Conservation (phyloP, 2,329 filamentous ascomycete species). For the Beauveria brongniartii region DNA sequence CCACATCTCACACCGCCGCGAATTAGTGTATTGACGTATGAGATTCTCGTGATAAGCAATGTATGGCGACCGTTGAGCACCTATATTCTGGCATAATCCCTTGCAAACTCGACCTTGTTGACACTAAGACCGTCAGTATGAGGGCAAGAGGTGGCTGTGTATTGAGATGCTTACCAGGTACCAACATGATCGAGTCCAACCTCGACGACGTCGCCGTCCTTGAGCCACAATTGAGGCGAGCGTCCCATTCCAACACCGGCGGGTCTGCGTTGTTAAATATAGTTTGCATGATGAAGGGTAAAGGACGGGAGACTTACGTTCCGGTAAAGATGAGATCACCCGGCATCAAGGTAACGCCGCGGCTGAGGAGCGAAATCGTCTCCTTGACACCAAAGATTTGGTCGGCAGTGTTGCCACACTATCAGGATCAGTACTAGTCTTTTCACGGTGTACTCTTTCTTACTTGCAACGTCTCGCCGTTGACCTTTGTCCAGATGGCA, state of each 20-base stretch:
- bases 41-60: constrained; percentile 7
- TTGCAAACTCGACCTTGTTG: constrained; percentile 25
- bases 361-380: constrained; percentile 51
- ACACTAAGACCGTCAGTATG: constrained; percentile 15
- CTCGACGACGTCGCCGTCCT: constrained; percentile 62
- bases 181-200: constrained; percentile 61
- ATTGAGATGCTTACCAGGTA: constrained; percentile 31
- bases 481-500: constrained; percentile 49
- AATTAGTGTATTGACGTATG: constrained; percentile 9
- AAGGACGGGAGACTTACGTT: constrained; percentile 34
- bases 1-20: constrained; percentile 10
- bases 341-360: constrained; percentile 53
- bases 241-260: constrained; percentile 64
- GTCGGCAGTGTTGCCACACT: constrained; percentile 49
- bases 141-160: not conserved
- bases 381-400: constrained; percentile 56
- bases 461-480: constrained; percentile 49
- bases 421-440: not conserved
- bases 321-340: constrained; percentile 61
- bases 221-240: constrained; percentile 58
- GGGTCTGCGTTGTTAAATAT: constrained; percentile 34
- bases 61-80: not conserved
- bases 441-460: not conserved
- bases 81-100: constrained; percentile 20
- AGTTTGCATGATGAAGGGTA: not conserved